A percentile compares a stretch with the other conserved stretches of the same genome.
Evolutionary conservation across 371 early-diverging fungal species (phyloP).

Genomic region (Rhizopus stolonifer): DNA sequence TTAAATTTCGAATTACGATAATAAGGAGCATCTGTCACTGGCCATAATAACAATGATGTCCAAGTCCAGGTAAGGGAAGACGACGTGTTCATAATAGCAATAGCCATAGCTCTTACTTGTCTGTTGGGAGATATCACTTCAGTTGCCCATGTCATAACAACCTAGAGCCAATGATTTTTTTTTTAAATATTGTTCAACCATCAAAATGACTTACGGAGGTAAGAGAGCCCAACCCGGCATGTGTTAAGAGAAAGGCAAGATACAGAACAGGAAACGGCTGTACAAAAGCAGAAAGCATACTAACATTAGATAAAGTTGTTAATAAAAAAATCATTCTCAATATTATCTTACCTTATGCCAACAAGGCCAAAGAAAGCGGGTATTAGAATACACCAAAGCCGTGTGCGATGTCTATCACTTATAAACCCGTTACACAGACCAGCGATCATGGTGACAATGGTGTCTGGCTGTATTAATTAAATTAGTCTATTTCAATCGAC

Average conservation of each 20-base stretch:
- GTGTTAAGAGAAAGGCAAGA: slow-evolving; percentile 34
- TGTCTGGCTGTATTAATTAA: slow-evolving; percentile 35
- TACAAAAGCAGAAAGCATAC: slow-evolving; percentile 38
- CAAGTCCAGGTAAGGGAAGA: slow-evolving; percentile 39
- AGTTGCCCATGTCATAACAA: slow-evolving; percentile 54
- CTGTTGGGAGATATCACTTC: slow-evolving; percentile 39
- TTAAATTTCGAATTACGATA: slow-evolving; percentile 27
- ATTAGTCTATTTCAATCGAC: background rate
- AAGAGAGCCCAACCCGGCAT: slow-evolving; percentile 37
- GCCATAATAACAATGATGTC: slow-evolving; percentile 49
- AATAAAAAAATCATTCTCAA: background rate
- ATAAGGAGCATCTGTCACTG: slow-evolving; percentile 48
- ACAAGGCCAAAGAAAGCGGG: slow-evolving; percentile 32
- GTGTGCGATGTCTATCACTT: slow-evolving; percentile 35
- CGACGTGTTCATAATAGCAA: slow-evolving; percentile 48
- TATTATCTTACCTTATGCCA: slow-evolving; percentile 29
- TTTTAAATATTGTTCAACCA: background rate
- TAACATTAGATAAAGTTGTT: no score
- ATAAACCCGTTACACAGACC: slow-evolving; percentile 42
- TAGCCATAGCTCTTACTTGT: slow-evolving; percentile 43
- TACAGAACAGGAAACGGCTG: slow-evolving; percentile 47
- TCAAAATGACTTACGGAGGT: slow-evolving; percentile 30
- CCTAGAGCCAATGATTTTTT: slow-evolving; percentile 15
- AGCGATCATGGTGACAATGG: slow-evolving; percentile 38
- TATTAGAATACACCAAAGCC: slow-evolving; percentile 41